phyloP scores from a whole-genome alignment of 805 yeast species.

The Ascoidea rubescens region DNA sequence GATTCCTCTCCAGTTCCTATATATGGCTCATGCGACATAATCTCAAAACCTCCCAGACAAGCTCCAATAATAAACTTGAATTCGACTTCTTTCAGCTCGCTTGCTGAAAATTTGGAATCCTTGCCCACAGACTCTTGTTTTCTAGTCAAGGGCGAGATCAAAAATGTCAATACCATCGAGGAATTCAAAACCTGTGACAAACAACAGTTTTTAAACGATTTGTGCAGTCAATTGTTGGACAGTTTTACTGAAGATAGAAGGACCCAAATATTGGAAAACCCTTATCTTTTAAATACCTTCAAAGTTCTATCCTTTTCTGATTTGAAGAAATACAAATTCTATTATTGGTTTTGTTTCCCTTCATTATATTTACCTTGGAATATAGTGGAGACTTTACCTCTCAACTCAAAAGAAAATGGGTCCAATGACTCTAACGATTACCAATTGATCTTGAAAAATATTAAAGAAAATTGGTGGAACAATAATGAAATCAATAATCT shows the following conservation, averaged over 20 bases:
- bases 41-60: constrained; percentile 17
- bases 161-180: constrained; percentile 73
- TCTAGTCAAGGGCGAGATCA: constrained; percentile 25
- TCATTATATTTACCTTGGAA: constrained; percentile 41
- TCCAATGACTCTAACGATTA: constrained; percentile 2
- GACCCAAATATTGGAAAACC: constrained; percentile 22
- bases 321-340: constrained; percentile 74
- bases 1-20: constrained; percentile 32
- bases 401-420: constrained; percentile 3
- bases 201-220: constrained; percentile 30
- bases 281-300: constrained; percentile 28
- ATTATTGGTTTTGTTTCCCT: constrained; percentile 86
- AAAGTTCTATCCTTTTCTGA: constrained; percentile 65
- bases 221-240: constrained; percentile 17
- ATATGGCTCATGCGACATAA: constrained; percentile 18
- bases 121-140: constrained; percentile 13
- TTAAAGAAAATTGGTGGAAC: constrained; percentile 11
- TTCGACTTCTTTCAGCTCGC: constrained; percentile 19
- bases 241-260: constrained; percentile 15
- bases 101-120: constrained; percentile 4
- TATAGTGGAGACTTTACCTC: constrained; percentile 4
- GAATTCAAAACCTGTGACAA: constrained; percentile 68
- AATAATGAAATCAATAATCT: constrained; percentile 6
- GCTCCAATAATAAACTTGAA: constrained; percentile 18
- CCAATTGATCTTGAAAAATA: constrained; percentile 2